Base-by-base conservation (phyloP, 768 basidiomycete species). In the Boletus reticuloceps region DNA sequence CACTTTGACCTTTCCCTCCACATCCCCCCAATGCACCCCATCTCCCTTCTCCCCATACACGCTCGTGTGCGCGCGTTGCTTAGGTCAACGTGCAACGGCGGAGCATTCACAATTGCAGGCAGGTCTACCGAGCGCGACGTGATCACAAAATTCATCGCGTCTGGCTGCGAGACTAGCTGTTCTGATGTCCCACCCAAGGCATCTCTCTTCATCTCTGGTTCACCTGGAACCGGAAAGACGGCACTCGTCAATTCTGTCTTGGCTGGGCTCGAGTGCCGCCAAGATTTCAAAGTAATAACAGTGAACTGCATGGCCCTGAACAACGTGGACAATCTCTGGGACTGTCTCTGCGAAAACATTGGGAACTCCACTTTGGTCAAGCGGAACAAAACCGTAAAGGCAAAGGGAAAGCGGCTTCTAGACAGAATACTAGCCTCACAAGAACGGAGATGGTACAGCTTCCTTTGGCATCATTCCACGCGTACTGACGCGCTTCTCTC, bases 221-320 rank as follows among this genome's bases (percentile, higher is more conserved):
- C 92, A 2, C 94, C 94, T 5, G 96, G 95, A 2, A 93, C 92
- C 4, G 93, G 93, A 19, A 95, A 96, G 75, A 95, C 91, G 2
- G 93, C 91, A 0, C 75, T 96, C 5, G 82, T 94, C 27, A 86
- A 87, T 62, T 75, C 84, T 6, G 73, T 91, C 29, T 68, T 94
- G 20, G 54, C 69, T n/a, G 70, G 73, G 9, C 58, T 80, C 27
- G 69, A 75, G 25, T 74, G 76, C 31, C 60, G 61, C 41, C 51
- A 63, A 6, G 67, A 77, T n/a, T 67, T 82, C 42, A 78, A 75
- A 58, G 72, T 85, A 13, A 68, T 86, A 41, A 75, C 79, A 50
- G 72, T 92, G 60, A 94, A 94, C 64, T 94, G 92, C 69, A 90
- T 93, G 87, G 83, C 86, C 2, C 72, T 93, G 42, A 80, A 79